Conservation (phyloP, 495 filamentous ascomycete genomes). For the Massariosphaeria phaeospora region DNA sequence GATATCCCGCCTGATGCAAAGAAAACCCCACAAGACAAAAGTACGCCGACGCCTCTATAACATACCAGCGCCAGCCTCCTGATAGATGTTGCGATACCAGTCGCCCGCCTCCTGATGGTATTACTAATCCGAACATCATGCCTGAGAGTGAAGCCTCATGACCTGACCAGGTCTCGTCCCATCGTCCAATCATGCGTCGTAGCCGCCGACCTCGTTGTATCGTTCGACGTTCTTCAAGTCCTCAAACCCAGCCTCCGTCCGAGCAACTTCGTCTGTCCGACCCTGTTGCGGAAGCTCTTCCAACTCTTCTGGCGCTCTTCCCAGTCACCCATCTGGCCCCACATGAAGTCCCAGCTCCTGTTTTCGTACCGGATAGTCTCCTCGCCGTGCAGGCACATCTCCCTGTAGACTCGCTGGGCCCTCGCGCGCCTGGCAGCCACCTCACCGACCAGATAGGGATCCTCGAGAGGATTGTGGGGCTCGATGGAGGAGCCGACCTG, state of each 20-base stretch:
- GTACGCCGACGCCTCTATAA: too few relatives aligned
- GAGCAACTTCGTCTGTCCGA: conserved; percentile 28
- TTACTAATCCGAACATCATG: too few relatives aligned
- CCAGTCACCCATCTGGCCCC: conserved; percentile 38
- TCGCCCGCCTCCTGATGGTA: too few relatives aligned
- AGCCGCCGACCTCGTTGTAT: neutral
- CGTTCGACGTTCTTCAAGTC: neutral
- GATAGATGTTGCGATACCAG: too few relatives aligned
- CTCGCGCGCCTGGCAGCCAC: conserved; percentile 28
- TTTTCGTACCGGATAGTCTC: conserved; percentile 30
- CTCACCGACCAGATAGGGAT: conserved; percentile 36
- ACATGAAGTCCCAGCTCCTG: conserved; percentile 39
- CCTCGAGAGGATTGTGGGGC: conserved; percentile 31
- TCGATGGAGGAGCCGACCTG: neutral
- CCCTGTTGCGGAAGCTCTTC: conserved; percentile 25
- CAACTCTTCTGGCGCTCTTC: conserved; percentile 34
- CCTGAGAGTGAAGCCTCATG: too few relatives aligned
- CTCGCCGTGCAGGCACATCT: conserved; percentile 34
- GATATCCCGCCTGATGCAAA: too few relatives aligned
- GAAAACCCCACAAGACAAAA: too few relatives aligned
- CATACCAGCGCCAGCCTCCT: too few relatives aligned
- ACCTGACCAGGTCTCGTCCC: too few relatives aligned
- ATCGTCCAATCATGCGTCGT: neutral
- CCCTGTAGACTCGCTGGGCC: conserved; percentile 29
- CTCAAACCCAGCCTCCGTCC: conserved; percentile 24